Evolutionary conservation across 164 flowering plant genomes (phyloP), one percentile per base, ranked within the genome.

Genomic region (Magnolia changhungtana): DNA sequence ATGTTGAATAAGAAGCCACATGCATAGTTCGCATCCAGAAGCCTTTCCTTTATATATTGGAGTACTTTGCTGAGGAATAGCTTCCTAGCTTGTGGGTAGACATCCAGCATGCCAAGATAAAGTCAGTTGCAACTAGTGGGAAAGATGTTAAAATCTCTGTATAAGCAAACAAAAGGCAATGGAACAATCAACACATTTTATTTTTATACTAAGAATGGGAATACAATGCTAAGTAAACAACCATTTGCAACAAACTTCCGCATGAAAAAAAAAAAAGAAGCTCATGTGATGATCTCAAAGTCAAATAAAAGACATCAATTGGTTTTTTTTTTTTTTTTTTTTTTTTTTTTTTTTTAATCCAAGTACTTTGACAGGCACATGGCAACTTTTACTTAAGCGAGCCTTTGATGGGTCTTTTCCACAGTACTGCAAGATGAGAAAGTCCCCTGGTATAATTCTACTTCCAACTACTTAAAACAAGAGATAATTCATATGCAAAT

Each of bases 331-430:
- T 23, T 94, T 83, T 87, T 94, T 65, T 27, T 23, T 77, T 94
- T 94, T 83, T 87, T 94, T 65, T 27, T 23, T 77, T 94, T 94
- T 83, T 87, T 94, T 65, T 27, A 0, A 79, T 94, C 98, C 99
- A 98, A 94, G 79, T 80, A 80, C 83, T 80, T 94, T 51, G 97
- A 87, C 73, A 96, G 75, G 19, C 97, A 97, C 75, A 94, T 88
- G 78, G 94, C 74, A 31, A 97, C 91, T 83, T 94, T 96, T 66
- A 97, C 98, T 71, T 97, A 82, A 83, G 95, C 92, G 81, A 96
- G 93, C 84, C 82, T 89, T 82, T 94, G 78, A 82, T 96, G 97
- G 72, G 92, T 95, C 86, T 85, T 96, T 82, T 94, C 99, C 73
- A 87, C 89, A 66, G 81, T 78, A 87, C 97, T 96, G 95, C 78